phyloP scores from a whole-genome alignment of 768 basidiomycete genomes.

The Podaxis sp. region DNA sequence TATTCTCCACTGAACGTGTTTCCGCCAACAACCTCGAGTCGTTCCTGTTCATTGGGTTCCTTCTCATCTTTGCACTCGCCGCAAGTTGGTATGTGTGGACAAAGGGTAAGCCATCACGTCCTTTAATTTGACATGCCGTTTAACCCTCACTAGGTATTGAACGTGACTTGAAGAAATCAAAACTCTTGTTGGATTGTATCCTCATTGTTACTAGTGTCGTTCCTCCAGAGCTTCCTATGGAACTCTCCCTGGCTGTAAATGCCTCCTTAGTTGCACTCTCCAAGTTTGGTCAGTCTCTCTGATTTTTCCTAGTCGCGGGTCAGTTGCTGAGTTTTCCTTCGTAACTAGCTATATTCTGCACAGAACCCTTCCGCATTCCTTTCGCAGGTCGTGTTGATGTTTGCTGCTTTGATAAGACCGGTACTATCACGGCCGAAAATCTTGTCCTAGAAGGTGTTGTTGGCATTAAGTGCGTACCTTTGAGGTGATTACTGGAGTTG shows the following conservation, averaged over 20 bases:
- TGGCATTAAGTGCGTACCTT: constrained; percentile 76
- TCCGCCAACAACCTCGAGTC: constrained; percentile 95
- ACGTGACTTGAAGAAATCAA: constrained; percentile 89
- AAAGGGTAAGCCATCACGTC: constrained; percentile 56
- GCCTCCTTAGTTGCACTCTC: constrained; percentile 90
- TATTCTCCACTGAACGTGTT: constrained; percentile 95
- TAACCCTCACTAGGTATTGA: constrained; percentile 65
- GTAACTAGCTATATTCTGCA: constrained; percentile 92
- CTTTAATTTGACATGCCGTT: background rate
- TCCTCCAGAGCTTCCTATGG: constrained; percentile 98
- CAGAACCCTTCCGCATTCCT: constrained; percentile 98
- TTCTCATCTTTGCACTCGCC: constrained; percentile 95
- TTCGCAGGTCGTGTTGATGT: constrained; percentile 95
- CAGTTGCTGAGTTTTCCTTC: background rate
- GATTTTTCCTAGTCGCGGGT: constrained; percentile 23
- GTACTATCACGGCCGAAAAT: constrained; percentile 96
- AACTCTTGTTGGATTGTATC: constrained; percentile 92
- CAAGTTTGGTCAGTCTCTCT: constrained; percentile 80
- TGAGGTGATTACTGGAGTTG: background rate
- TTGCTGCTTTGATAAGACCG: constrained; percentile 99
- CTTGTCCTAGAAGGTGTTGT: constrained; percentile 92
- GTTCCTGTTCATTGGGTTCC: constrained; percentile 97
- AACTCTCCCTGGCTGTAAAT: constrained; percentile 93
- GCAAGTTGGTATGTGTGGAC: constrained; percentile 99
- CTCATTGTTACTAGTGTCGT: constrained; percentile 97